Evolutionary conservation across 306 rosid genomes (phyloP), one percentile per base, ranked within the genome.

Genomic region (Spatholobus suberectus): DNA sequence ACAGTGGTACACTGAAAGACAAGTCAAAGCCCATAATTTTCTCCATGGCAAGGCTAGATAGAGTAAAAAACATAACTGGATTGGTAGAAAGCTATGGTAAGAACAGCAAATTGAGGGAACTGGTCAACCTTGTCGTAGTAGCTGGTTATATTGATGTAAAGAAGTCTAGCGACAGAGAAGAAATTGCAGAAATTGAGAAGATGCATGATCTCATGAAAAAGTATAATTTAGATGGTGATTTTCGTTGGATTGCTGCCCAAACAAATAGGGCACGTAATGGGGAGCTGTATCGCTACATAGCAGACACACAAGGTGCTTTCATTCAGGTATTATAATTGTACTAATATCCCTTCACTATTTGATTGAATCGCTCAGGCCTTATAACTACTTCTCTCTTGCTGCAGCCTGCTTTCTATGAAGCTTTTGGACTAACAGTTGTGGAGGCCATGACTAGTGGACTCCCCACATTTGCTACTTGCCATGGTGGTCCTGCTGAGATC

Each of bases 331-430:
- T 43, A 58, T 8, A 8, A 17, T 32, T 15, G 34, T 58, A 49
- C 35, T 4, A 9, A 32, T 54, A 18, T 70, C 40, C 52, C 44
- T 66, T 18, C 73, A 23, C 85, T 54, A 47, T 18, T 41, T 72
- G 46, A 38, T 70, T n/a, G 29, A 71, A 82, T 9, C 43, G 11
- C 35, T 21, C 18, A 6, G 38, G 65, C 66, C 6, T 81, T 27
- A 15, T 44, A 63, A 57, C 69, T 62, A 18, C 32, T 38, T 54
- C 21, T 73, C 6, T 84, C 49, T 44, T 72, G 59, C 78, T 82
- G 84, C 95, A 94, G 98, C 99, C 99, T 82, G 99, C 97, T 46
- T 85, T 96, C 73, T 94, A 96, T 82, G 99, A 96, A 89, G 99
- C 98, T 15, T 96, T 96, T 83, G 99, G 99, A 47, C 97, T 96